Evolutionary conservation across 495 filamentous ascomycete genomes (phyloP), one percentile per base, ranked within the genome.

Genomic region (Glutinoglossum americanum): DNA sequence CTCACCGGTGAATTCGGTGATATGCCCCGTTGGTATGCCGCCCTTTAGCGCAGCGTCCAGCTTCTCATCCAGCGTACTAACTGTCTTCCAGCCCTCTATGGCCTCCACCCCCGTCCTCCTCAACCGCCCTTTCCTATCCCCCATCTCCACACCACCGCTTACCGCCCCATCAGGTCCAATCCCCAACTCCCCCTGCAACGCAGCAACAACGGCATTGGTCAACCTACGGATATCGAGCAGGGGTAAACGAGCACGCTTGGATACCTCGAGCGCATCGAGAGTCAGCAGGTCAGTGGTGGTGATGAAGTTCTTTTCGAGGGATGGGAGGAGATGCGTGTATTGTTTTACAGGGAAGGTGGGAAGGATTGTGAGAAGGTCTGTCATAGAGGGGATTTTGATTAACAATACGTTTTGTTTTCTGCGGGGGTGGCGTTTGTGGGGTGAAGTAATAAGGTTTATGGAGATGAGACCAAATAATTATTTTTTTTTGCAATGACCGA

Each of bases 1-100:
- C 71, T 96, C 92, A 39, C 93, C 93, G 2, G 86, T 88, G 57
- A 98, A 74, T 64, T 98, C 92, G 21, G 87, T 90, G 61, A 98
- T 72, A 66, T 86, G 84, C 45, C 85, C 83, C 1, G 80, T 75
- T 1, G 83, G 84, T 45, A 98, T 78, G n/a, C 93, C 93, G 55
- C 93, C 93, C 61, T 77, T 80, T 30, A 98, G 73, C 3, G 83
- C 76, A 11, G 65, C 69, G 74, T 98, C 89, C 15, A 98, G 71
- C 11, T 67, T 64, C 33, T 78, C 72, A 69, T 94, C 86, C 23
- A 90, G 72, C 6, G 87, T 90, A 71, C 84, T 94, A 69, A 96
- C 86, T 49, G 70, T 74, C 57, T 69, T 72, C 74, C 77, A 82
- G 45, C 62, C 64, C 30, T 64, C 62, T 6, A 70, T 61, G 13